Conservation (phyloP, 2,329 filamentous ascomycete genomes). For the Apiospora kogelbergensis region DNA sequence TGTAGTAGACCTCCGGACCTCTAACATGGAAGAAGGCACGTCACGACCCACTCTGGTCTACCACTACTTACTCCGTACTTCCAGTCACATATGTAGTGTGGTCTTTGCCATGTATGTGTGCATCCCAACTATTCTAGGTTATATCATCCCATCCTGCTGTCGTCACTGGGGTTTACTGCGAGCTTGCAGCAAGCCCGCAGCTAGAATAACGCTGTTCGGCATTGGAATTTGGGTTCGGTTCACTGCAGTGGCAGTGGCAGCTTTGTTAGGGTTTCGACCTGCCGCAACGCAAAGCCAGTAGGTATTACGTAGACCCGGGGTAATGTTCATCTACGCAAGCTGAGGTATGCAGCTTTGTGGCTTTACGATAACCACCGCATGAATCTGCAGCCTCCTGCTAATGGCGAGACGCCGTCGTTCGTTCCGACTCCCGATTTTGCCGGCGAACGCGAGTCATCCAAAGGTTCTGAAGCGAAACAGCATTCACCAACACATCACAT, state of each 20-base stretch:
- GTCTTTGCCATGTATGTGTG: background rate
- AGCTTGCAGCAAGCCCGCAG: background rate
- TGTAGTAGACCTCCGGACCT: no score
- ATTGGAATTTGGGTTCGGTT: constrained; percentile 6
- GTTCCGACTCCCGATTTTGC: background rate
- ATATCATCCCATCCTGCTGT: background rate
- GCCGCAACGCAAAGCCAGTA: background rate
- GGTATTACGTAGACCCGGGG: no score
- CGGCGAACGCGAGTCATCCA: background rate
- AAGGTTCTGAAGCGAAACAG: background rate
- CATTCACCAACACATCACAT: background rate
- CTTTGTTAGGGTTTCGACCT: constrained; percentile 3
- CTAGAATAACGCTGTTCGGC: background rate
- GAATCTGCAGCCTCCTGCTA: background rate
- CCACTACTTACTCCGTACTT: no score
- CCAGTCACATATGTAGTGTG: background rate
- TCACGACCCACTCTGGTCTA: background rate
- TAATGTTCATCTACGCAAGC: no score
- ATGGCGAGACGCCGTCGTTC: background rate
- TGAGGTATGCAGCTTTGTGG: background rate
- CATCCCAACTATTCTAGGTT: background rate
- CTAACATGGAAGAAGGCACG: no score
- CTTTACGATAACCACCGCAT: background rate
- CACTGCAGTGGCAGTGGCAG: background rate
- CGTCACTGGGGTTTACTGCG: background rate